Evolutionary conservation across 2,329 filamentous ascomycete genomes (phyloP), one percentile per base, ranked within the genome.

Genomic region (Tympanopsis confertula): DNA sequence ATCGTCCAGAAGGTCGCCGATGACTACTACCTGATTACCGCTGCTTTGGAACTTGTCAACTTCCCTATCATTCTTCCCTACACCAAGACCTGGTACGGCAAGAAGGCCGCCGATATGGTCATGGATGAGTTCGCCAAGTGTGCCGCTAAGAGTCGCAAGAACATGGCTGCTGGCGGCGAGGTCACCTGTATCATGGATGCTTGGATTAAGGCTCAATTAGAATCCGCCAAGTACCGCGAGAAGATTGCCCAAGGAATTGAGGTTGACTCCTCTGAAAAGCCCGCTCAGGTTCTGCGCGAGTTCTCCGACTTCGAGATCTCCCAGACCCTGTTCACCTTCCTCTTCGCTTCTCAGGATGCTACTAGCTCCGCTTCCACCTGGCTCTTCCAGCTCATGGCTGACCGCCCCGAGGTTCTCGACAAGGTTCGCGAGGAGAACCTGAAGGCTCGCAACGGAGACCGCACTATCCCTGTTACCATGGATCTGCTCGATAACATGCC

Each of bases 291-390:
- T 19, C 72, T 96, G 39, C 85, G 89, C 54, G 78, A 85, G 49
- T 96, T 95, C 62, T 79, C 72, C 60, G 85, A 96, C 56, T 83
- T 81, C 51, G 88, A 96, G 62, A 94, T 96, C 52, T 74, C 86
- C 40, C 85, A 91, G 68, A 95, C 89, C 18, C 59, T 96, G 53
- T 94, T 95, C 65, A 94, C 89, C 36, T 94, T 96, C 69, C 71
- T 96, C 43, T 96, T 96, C 62, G 89, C 91, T 43, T 95, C 88
- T 3, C 91, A 96, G 63, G 91, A 98, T 59, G 91, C 91, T 46
- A 95, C 91, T 44, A 91, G 83, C 63, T 91, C 86, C 52, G 89
- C 91, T 43, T 78, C 75, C 52, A 95, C 88, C 38, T 96, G 91
- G 87, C 65, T 96, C 45, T 94, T 95, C 72, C 91, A 98, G 66